Base-by-base conservation (phyloP, 2,329 filamentous ascomycete species). In the Amylocarpus encephaloides region DNA sequence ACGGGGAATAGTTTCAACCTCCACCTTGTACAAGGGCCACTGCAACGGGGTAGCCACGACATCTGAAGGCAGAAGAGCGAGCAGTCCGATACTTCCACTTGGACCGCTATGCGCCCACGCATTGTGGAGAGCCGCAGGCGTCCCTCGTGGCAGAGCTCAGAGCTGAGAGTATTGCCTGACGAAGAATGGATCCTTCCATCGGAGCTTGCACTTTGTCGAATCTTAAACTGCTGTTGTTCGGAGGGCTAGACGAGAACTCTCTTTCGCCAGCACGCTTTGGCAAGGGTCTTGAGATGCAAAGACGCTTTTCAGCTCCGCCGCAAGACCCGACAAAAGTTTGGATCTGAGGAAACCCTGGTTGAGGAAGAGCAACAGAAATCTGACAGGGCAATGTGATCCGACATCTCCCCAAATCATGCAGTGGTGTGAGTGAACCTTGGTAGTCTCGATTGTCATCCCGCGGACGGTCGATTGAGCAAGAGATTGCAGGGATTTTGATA, bases 401-500 rank as follows among this genome's bases (percentile, higher is more conserved):
- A 18, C 32, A 11, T 44, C 33, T 26, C 16, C 22, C 15, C 36
- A 6, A 6, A 38, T 44, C 15, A 34, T 34, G 42, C 42, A 30
- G 12, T 12, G 18, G 44, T 33, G 22, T 42, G 41, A 48, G 35
- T 11, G 35, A 38, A 19, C 41, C 32, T 36, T 42, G 48, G 56
- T 55, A 52, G 53, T 38, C 26, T 36, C 38, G 48, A 57, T 55
- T 50, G 53, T 35, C 47, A 59, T 54, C 55, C 54, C 57, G 47
- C 48, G 52, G 42, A 45, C 42, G 12, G 10, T 40, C 38, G 22
- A 40, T 33, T 39, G 29, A 18, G 19, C n/a, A 16, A 26, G 10
- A 56, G 57, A 57, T 59, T 56, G 52, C 59, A 60, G 52, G 59
- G 58, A 50, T 59, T 38, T 16, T 49, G 60, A 62, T 63, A 62